These are phyloP conservation scores for Coemansia sp. DNA, from an alignment of 192 early-diverging fungal species.

Conservation along the genomic window DNA sequence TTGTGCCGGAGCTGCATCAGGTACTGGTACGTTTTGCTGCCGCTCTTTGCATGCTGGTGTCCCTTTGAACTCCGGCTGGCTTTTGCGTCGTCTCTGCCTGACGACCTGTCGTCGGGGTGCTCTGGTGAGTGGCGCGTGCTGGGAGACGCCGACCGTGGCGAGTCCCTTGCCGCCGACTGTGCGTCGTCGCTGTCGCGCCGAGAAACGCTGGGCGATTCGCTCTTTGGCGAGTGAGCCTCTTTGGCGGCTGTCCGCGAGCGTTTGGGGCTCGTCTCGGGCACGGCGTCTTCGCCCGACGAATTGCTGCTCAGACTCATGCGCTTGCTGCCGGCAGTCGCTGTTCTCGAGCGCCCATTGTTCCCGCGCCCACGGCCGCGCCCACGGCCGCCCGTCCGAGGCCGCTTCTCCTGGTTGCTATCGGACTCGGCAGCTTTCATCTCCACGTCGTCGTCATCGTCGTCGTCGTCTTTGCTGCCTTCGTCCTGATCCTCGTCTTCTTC, in stretches of 20 bases:
- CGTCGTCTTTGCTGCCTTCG: conserved; percentile 52
- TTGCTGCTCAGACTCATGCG: conserved; percentile 33
- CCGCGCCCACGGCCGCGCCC: conserved; percentile 6
- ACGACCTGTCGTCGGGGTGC: not conserved
- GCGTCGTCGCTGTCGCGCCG: conserved; percentile 28
- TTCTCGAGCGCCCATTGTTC: conserved; percentile 17
- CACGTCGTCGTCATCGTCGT: conserved; percentile 46
- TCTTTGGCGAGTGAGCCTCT: conserved; percentile 6
- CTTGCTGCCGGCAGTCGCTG: conserved; percentile 21
- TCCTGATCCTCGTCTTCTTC: conserved; percentile 54
- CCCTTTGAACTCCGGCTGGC: conserved; percentile 16
- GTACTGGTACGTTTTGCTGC: conserved; percentile 32
- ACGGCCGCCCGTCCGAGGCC: conserved; percentile 4
- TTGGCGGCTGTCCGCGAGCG: conserved; percentile 35
- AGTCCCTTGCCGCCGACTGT: conserved; percentile 30
- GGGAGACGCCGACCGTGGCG: conserved; percentile 30
- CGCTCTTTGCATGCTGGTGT: conserved; percentile 28
- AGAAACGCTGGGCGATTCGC: conserved; percentile 12
- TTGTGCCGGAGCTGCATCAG: conserved; percentile 50
- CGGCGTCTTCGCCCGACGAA: conserved; percentile 37
- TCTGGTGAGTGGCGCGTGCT: conserved; percentile 25
- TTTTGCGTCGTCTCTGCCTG: conserved; percentile 25
- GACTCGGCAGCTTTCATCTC: conserved; percentile 37
- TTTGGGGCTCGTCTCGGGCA: conserved; percentile 29
- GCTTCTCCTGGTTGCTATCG: conserved; percentile 2